These are phyloP conservation scores for Syncephalis plumigaleata DNA, from an alignment of 371 early-diverging fungal species.

Conservation along the genomic window DNA sequence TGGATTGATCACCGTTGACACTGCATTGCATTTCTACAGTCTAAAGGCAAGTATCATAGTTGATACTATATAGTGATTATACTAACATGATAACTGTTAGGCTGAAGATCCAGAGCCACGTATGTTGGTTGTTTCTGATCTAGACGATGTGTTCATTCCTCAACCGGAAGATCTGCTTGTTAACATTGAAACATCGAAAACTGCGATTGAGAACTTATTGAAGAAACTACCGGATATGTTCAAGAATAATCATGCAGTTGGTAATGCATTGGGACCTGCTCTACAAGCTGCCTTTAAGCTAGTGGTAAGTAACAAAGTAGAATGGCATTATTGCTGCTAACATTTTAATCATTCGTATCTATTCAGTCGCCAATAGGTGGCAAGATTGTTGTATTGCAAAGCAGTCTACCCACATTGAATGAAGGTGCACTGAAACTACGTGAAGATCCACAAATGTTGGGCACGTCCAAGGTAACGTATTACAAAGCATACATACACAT, in stretches of 20 bases:
- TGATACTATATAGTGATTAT: too few species aligned
- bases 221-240: conserved; percentile 69
- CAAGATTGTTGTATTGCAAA: conserved; percentile 74
- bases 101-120: conserved; percentile 53
- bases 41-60: conserved; percentile 25
- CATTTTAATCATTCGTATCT: neutral
- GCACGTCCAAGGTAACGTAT: conserved; percentile 44
- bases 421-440: conserved; percentile 65
- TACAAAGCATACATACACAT: neutral
- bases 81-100: conserved; percentile 6
- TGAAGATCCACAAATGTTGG: conserved; percentile 70
- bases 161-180: conserved; percentile 72
- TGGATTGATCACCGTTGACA: conserved; percentile 81
- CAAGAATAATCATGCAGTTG: conserved; percentile 49
- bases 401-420: conserved; percentile 64
- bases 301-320: conserved; percentile 28
- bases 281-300: conserved; percentile 71
- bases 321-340: neutral
- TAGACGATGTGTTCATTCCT: conserved; percentile 80
- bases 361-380: conserved; percentile 62
- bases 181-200: conserved; percentile 58
- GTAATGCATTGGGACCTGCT: conserved; percentile 70
- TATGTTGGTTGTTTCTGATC: conserved; percentile 81
- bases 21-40: conserved; percentile 78
- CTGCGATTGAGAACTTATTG: conserved; percentile 49